These are phyloP conservation scores for Ophiocordyceps sinensis DNA, from an alignment of 2,329 filamentous ascomycete genomes.

Conservation along the genomic window DNA sequence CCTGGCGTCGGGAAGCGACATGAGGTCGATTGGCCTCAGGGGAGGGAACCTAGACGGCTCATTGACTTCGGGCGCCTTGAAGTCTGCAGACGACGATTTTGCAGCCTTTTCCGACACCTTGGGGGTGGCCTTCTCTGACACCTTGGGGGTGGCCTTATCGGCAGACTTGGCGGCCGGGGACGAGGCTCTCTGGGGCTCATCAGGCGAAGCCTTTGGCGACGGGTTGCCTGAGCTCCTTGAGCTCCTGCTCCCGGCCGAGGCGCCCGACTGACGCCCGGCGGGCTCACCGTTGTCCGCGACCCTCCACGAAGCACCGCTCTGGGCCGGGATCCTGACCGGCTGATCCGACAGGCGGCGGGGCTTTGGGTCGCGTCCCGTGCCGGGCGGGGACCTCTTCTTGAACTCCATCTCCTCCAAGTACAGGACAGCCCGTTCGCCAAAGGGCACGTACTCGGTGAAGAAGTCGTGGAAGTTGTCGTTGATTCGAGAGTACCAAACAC, in stretches of 20 bases:
- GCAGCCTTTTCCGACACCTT: slow-evolving; percentile 9
- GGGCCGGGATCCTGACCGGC: slow-evolving; percentile 69
- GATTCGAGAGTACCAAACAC: slow-evolving; percentile 82
- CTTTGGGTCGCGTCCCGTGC: slow-evolving; percentile 27
- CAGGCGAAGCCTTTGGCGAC: slow-evolving; percentile 10
- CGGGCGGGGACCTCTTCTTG: slow-evolving; percentile 61
- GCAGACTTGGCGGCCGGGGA: slow-evolving; percentile 15
- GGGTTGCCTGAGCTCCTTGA: slow-evolving; percentile 4
- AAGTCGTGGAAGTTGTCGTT: slow-evolving; percentile 99
- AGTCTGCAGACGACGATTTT: slow-evolving; percentile 18
- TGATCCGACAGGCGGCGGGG: slow-evolving; percentile 40
- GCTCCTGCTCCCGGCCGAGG: slow-evolving; percentile 21
- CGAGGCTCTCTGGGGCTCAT: slow-evolving; percentile 15
- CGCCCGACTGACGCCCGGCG: slow-evolving; percentile 47
- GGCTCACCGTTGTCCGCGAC: slow-evolving; percentile 47
- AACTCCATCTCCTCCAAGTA: slow-evolving; percentile 95
- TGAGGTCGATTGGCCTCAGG: slow-evolving; percentile 59
- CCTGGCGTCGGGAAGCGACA: slow-evolving; percentile 59
- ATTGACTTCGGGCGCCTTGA: slow-evolving; percentile 47
- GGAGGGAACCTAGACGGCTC: slow-evolving; percentile 51
- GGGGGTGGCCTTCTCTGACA: slow-evolving; percentile 15
- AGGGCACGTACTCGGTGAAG: slow-evolving; percentile 94
- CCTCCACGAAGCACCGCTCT: slow-evolving; percentile 74
- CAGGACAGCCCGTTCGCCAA: slow-evolving; percentile 83
- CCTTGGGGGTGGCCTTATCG: slow-evolving; percentile 15